Conservation (phyloP, 2,329 filamentous ascomycete genomes). For the Huntiella abstrusa region DNA sequence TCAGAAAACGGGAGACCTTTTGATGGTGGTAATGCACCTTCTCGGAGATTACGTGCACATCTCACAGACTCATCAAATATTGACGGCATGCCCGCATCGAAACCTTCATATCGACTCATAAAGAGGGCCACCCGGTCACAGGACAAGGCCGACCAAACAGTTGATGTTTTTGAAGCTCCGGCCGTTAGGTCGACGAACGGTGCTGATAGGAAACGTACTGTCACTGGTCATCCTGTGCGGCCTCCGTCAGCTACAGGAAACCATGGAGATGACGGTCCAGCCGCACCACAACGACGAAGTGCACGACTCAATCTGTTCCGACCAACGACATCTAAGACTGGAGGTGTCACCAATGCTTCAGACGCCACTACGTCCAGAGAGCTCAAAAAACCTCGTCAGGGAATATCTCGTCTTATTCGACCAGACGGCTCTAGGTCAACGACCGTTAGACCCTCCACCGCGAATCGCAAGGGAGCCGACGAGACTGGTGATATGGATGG, state of each 20-base stretch:
- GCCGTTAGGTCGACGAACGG: slow-evolving; percentile 22
- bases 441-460: slow-evolving; percentile 74
- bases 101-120: slow-evolving; percentile 38
- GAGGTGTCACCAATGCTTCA: slow-evolving; percentile 20
- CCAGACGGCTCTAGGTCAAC: slow-evolving; percentile 46
- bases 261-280: slow-evolving; percentile 38
- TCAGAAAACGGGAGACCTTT: slow-evolving; percentile 5
- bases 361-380: slow-evolving; percentile 35
- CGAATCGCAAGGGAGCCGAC: slow-evolving; percentile 60
- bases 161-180: slow-evolving; percentile 23
- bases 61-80: slow-evolving; percentile 1
- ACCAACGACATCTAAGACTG: slow-evolving; percentile 46
- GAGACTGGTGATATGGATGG: slow-evolving; percentile 49
- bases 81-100: slow-evolving; percentile 26
- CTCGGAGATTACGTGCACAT: slow-evolving; percentile 31
- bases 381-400: slow-evolving; percentile 67
- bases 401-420: slow-evolving; percentile 46
- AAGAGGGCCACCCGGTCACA: slow-evolving; percentile 23
- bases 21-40: slow-evolving; percentile 33
- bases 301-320: slow-evolving; percentile 52
- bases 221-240: slow-evolving; percentile 61
- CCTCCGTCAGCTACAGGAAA: slow-evolving; percentile 20
- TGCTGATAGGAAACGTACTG: slow-evolving; percentile 65
- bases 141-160: slow-evolving; percentile 19
- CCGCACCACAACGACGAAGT: slow-evolving; percentile 48